Base-by-base conservation (phyloP, 345 rosid genomes). In the Aurinia saxatilis region DNA sequence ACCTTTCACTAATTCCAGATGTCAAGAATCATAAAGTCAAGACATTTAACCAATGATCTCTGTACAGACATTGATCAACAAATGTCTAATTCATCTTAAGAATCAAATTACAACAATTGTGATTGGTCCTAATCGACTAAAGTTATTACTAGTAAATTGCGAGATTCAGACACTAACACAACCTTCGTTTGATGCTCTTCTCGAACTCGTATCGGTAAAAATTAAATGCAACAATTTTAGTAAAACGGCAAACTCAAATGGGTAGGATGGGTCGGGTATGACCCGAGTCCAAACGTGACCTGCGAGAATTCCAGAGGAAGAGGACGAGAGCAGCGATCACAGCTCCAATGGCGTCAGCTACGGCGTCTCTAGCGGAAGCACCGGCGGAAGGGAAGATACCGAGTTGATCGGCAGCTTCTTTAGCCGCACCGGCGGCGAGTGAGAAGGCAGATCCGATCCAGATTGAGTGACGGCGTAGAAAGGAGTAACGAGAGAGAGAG, bases 321-420 rank as follows among this genome's bases (percentile, higher is more conserved):
- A 89, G 82, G 35, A 60, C 56, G 38, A 57, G 35, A 37, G 81
- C 90, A 51, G 91, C 91, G 8, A 85, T 42, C 39, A 83, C 34
- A 23, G 80, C 91, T 9, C 98, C 96, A 6, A 86, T 0, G 5
- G 81, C 39, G 74, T 92, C 98, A 0, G 95, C 93, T 25, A 81
- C 76, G 38, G 84, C 95, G 66, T 92, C 98, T 74, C 76, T 85
- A 19, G 78, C 39, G 5, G 98, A 92, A 17, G 96, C 96, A 2
- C 93, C 95, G 10, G 96, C 80, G 8, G 98, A 92, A 9, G 85
- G 93, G 76, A 92, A 85, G 58, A 83, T 0, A 1, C 93, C 91
- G 44, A 92, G 46, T 5, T 92, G 93, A 61, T 92, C 93, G n/a
- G 86, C 96, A 8, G 80, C 84, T 77, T 92, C 95, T 76, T 92